Conservation (phyloP, 352 stramenopile species). For the Pythium utonaiense region DNA sequence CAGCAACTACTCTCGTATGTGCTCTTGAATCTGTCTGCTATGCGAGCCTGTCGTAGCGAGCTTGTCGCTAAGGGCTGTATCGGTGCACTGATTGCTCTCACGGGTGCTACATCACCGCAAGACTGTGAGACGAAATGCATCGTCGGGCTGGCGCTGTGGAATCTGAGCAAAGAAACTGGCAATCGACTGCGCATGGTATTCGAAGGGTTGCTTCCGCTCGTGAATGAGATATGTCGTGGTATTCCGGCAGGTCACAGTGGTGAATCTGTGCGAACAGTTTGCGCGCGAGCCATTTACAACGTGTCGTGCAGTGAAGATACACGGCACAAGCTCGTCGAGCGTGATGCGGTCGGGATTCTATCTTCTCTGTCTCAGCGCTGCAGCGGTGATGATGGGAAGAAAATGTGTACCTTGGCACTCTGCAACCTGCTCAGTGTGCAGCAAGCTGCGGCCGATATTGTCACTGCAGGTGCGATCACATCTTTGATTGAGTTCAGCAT, state of each 20-base stretch:
- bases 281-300: slow-evolving; percentile 64
- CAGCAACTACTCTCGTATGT: slow-evolving; percentile 67
- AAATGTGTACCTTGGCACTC: slow-evolving; percentile 74
- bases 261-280: slow-evolving; percentile 38
- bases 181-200: slow-evolving; percentile 75
- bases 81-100: slow-evolving; percentile 46
- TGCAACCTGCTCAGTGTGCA: slow-evolving; percentile 79
- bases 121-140: slow-evolving; percentile 41
- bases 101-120: slow-evolving; percentile 25
- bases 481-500: slow-evolving; percentile 64
- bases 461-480: slow-evolving; percentile 58
- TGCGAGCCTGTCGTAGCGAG: slow-evolving; percentile 56
- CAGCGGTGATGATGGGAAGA: slow-evolving; percentile 42
- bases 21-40: slow-evolving; percentile 64
- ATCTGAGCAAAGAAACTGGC: slow-evolving; percentile 65
- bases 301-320: slow-evolving; percentile 68
- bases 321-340: slow-evolving; percentile 61
- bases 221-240: slow-evolving; percentile 48
- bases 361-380: slow-evolving; percentile 41
- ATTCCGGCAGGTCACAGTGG: not conserved
- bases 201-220: slow-evolving; percentile 56
- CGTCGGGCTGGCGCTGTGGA: slow-evolving; percentile 57
- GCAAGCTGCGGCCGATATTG: slow-evolving; percentile 64
- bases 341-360: slow-evolving; percentile 52
- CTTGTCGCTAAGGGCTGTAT: slow-evolving; percentile 74